phyloP scores from a whole-genome alignment of 2,329 filamentous ascomycete species.

The Sclerotinia sclerotiorum region DNA sequence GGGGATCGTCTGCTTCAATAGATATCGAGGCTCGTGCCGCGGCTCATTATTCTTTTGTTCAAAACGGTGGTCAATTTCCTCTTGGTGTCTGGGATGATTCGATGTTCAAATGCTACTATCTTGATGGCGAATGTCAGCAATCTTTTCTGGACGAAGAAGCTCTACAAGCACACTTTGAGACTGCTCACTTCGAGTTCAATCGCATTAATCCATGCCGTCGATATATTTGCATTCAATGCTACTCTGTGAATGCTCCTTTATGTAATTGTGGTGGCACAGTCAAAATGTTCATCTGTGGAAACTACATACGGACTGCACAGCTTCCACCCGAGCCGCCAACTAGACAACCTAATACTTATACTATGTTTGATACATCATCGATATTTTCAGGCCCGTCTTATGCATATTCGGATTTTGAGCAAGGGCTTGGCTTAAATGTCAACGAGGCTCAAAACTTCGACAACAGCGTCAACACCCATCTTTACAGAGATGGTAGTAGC shows the following conservation, averaged over 20 bases:
- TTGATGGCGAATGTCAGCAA: conserved; percentile 30
- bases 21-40: conserved; percentile 4
- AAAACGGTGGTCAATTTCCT: conserved; percentile 32
- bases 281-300: conserved; percentile 35
- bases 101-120: conserved; percentile 30
- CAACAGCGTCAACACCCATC: background rate
- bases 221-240: conserved; percentile 29
- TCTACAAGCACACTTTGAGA: conserved; percentile 35
- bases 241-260: conserved; percentile 18
- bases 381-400: conserved; percentile 11
- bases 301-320: conserved; percentile 30
- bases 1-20: conserved; percentile 16
- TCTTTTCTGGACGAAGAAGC: conserved; percentile 27
- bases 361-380: background rate
- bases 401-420: background rate
- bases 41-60: conserved; percentile 26
- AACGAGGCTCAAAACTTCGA: background rate
- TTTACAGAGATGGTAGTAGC: conserved; percentile 14
- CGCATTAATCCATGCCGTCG: conserved; percentile 33
- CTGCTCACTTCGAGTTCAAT: conserved; percentile 33
- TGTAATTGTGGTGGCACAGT: conserved; percentile 28
- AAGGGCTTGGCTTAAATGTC: conserved; percentile 2
- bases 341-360: conserved; percentile 17
- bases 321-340: conserved; percentile 28
- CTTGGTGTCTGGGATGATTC: conserved; percentile 28